Conservation (phyloP, 345 rosid genomes). For the rapeseed (Brassica napus) region DNA sequence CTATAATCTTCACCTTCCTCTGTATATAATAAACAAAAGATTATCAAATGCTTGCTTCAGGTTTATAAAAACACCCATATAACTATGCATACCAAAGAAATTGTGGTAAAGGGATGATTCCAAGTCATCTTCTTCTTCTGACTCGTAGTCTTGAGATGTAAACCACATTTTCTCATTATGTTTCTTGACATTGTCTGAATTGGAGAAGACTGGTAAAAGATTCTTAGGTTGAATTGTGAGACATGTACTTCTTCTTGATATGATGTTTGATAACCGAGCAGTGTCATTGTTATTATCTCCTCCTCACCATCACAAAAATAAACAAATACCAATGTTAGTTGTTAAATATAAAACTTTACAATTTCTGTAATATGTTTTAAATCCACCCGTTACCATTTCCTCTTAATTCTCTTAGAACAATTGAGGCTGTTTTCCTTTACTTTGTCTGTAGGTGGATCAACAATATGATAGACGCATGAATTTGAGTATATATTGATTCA, state of each 20-base stretch:
- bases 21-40: neutral
- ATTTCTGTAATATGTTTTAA: neutral
- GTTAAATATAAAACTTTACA: neutral
- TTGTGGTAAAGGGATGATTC: neutral
- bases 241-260: neutral
- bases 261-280: neutral
- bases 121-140: neutral
- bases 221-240: neutral
- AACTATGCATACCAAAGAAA: neutral
- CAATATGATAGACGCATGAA: neutral
- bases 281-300: neutral
- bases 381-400: neutral
- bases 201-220: neutral
- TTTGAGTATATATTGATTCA: neutral
- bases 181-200: neutral
- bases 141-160: neutral
- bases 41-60: neutral
- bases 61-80: too few relatives aligned
- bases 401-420: neutral
- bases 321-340: neutral
- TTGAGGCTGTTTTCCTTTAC: neutral
- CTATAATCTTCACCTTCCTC: neutral
- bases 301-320: neutral
- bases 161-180: neutral
- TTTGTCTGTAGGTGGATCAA: neutral